Conservation (phyloP, 345 rosid species). For the Syzygium aromaticum region DNA sequence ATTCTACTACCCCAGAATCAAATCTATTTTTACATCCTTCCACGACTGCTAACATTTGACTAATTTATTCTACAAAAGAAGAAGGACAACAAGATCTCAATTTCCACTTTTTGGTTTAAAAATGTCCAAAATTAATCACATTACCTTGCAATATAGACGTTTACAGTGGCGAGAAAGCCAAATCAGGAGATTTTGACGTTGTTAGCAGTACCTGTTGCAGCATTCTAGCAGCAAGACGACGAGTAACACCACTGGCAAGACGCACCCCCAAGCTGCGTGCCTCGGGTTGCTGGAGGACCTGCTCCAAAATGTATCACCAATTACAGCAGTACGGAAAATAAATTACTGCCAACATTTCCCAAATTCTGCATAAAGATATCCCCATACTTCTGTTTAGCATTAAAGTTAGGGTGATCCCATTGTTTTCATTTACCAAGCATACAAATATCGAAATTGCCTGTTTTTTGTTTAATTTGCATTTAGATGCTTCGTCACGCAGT, state of each 20-base stretch:
- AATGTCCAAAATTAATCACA: neutral
- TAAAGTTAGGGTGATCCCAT: neutral
- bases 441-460: neutral
- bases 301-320: constrained; percentile 1
- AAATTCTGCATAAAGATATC: neutral
- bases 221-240: constrained; percentile 83
- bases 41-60: neutral
- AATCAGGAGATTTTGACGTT: constrained; percentile 24
- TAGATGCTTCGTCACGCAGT: neutral
- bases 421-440: neutral
- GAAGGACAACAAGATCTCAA: neutral
- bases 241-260: constrained; percentile 71
- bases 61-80: neutral
- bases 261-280: constrained; percentile 71
- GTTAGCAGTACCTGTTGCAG: constrained; percentile 75
- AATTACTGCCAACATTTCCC: neutral
- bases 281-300: constrained; percentile 93
- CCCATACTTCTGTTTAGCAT: neutral
- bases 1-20: neutral
- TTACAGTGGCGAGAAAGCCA: neutral
- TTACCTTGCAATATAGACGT: neutral
- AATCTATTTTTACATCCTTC: neutral
- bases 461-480: neutral
- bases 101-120: neutral
- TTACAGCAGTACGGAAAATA: neutral